These are phyloP conservation scores for Apiotrichum brassicae DNA, from an alignment of 1,284 basidiomycete genomes.

Conservation along the genomic window DNA sequence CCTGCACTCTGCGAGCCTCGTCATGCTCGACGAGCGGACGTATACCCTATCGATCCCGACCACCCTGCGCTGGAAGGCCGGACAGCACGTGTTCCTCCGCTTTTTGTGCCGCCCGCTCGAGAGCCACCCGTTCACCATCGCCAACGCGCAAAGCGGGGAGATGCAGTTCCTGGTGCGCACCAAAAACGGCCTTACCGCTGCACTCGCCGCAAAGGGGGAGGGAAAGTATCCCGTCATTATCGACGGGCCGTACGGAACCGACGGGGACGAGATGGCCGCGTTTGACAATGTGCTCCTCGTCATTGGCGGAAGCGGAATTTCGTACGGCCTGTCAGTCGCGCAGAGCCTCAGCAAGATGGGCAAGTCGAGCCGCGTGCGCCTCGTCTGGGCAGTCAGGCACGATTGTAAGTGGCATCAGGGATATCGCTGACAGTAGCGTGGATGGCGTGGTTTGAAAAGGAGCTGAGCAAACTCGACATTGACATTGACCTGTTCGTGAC, in stretches of 20 bases:
- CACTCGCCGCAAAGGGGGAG: not conserved
- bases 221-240: not conserved
- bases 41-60: constrained; percentile 41
- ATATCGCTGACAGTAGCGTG: not conserved
- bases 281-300: constrained; percentile 4
- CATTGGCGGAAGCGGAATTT: constrained; percentile 5
- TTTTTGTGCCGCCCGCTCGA: constrained; percentile 27
- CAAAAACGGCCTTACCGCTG: constrained; percentile 2
- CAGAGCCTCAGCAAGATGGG: not conserved
- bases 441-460: not conserved
- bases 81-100: constrained; percentile 50
- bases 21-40: constrained; percentile 37
- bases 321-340: not conserved
- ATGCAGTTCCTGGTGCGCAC: constrained; percentile 8
- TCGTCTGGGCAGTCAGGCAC: not conserved
- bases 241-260: constrained; percentile 10
- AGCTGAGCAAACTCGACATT: not conserved
- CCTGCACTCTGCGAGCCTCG: constrained; percentile 31
- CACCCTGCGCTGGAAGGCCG: constrained; percentile 43
- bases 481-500: not conserved
- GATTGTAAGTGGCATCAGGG: not conserved
- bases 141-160: constrained; percentile 30
- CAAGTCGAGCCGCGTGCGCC: too few relatives aligned
- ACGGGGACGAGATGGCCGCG: not conserved
- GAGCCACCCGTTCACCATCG: constrained; percentile 49